Evolutionary conservation across 352 stramenopile genomes (phyloP).

Genomic region (Peronospora farinosa): DNA sequence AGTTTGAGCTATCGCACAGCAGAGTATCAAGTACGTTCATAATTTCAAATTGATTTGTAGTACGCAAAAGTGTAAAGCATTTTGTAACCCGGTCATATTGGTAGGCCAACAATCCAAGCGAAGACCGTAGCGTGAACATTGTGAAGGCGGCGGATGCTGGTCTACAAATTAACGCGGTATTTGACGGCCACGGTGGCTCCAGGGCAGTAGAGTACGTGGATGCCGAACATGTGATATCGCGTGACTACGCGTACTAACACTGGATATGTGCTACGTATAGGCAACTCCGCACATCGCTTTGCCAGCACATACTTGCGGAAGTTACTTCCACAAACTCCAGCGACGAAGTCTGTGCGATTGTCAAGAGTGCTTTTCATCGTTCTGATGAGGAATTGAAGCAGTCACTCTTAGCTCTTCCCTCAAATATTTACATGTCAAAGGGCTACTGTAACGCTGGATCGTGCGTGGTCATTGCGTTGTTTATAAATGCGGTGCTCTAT

Average conservation of each 20-base stretch:
- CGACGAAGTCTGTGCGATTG: conserved; percentile 24
- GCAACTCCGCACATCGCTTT: conserved; percentile 34
- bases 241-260: conserved; percentile 3
- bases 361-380: conserved; percentile 40
- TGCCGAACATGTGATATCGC: not conserved
- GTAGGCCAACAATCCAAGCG: conserved; percentile 53
- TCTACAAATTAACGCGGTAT: conserved; percentile 48
- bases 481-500: conserved; percentile 65
- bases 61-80: too few species aligned
- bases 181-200: conserved; percentile 62
- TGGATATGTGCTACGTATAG: conserved; percentile 9
- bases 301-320: conserved; percentile 31
- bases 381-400: conserved; percentile 59
- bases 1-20: conserved; percentile 36
- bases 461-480: conserved; percentile 55
- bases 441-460: conserved; percentile 68
- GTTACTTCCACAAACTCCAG: conserved; percentile 24
- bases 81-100: not conserved
- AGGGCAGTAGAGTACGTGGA: conserved; percentile 57
- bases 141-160: conserved; percentile 29
- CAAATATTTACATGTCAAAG: conserved; percentile 43
- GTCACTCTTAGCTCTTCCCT: conserved; percentile 39
- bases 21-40: conserved; percentile 44
- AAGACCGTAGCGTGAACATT: conserved; percentile 60
- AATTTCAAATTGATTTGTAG: too few species aligned